phyloP scores from a whole-genome alignment of 2,329 filamentous ascomycete species.

The Pestalotiopsis sp. region DNA sequence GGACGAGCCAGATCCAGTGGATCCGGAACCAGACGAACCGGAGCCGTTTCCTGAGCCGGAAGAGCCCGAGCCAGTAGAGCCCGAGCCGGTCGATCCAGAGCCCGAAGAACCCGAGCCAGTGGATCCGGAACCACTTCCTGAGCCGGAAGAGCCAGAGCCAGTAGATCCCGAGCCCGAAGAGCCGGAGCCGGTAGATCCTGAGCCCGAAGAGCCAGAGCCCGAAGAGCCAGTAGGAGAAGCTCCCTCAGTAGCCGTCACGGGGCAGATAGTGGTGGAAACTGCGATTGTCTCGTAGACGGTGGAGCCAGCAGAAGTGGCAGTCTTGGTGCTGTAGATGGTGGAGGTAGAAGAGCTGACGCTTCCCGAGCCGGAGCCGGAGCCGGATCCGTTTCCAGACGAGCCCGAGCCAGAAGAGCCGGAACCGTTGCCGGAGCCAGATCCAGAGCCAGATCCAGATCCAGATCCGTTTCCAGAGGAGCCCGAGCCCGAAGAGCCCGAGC shows the following conservation, averaged over 20 bases:
- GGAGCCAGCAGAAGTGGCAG: constrained; percentile 44
- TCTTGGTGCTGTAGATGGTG: constrained; percentile 26
- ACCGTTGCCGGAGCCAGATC: not conserved
- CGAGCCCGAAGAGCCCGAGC: not conserved
- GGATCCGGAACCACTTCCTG: not conserved
- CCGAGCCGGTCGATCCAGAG: not conserved
- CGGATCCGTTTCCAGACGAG: not conserved
- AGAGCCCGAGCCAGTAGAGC: not conserved
- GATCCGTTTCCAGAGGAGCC: not conserved
- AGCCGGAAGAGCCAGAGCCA: not conserved
- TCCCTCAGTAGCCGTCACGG: constrained; percentile 33
- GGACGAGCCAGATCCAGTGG: not conserved
- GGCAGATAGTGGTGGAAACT: constrained; percentile 49
- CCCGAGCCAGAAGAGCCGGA: constrained; percentile 1
- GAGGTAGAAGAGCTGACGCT: not conserved
- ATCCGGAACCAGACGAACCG: not conserved
- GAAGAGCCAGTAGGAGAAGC: not conserved
- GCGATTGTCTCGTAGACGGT: constrained; percentile 42
- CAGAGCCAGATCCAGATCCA: not conserved
- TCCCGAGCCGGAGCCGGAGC: not conserved
- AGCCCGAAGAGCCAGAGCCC: not conserved
- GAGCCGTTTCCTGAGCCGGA: not conserved
- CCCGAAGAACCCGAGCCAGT: not conserved
- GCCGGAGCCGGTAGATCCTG: constrained; percentile 36
- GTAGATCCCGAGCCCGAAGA: constrained; percentile 27